phyloP scores from a whole-genome alignment of 2,329 filamentous ascomycete species.

The Pseudogymnoascus sp. region DNA sequence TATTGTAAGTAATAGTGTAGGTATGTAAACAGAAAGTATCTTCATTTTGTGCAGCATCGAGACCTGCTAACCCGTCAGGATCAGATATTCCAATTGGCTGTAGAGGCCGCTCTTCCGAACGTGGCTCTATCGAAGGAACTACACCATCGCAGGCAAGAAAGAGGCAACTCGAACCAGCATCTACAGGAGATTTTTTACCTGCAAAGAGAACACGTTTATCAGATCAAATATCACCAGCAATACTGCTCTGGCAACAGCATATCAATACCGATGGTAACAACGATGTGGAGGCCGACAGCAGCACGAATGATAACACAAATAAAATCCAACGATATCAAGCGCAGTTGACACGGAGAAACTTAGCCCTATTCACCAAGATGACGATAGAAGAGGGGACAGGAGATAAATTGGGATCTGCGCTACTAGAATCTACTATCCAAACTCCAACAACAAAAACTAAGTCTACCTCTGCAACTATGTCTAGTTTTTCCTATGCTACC shows the following conservation, averaged over 20 bases:
- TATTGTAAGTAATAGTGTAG: neutral
- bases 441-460: neutral
- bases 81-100: neutral
- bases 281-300: neutral
- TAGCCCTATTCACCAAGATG: neutral
- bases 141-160: neutral
- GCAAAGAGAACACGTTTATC: neutral
- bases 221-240: neutral
- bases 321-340: neutral
- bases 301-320: neutral
- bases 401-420: neutral
- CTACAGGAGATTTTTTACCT: neutral
- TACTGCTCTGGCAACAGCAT: neutral
- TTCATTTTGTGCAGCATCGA: neutral
- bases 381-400: neutral
- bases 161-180: neutral
- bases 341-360: neutral
- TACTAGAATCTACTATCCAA: neutral
- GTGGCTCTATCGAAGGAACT: neutral
- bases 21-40: neutral
- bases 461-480: neutral
- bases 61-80: neutral
- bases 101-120: neutral
- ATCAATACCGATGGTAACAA: neutral
- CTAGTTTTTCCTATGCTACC: neutral